These are phyloP conservation scores for Malassezia psittaci DNA, from an alignment of 1,284 basidiomycete genomes.

Conservation along the genomic window DNA sequence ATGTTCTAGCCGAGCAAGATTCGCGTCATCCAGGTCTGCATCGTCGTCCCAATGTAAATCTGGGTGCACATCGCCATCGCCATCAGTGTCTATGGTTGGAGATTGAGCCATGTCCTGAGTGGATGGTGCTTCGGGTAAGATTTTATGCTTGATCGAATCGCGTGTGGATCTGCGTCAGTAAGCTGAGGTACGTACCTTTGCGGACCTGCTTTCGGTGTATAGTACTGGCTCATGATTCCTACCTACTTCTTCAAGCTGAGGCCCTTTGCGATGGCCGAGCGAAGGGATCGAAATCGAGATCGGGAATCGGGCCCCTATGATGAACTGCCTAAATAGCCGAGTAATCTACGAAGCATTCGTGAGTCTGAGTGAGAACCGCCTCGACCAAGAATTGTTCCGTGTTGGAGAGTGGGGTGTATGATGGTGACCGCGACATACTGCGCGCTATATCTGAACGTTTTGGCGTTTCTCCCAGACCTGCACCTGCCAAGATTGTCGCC, in stretches of 20 bases:
- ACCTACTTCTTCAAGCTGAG: too few species aligned
- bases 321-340: not conserved
- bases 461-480: not conserved
- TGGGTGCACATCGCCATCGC: slow-evolving; percentile 44
- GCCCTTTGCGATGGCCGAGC: too few species aligned
- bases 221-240: not conserved
- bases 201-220: slow-evolving; percentile 6
- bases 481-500: slow-evolving; percentile 7
- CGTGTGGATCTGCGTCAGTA: slow-evolving; percentile 59
- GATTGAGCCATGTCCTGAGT: slow-evolving; percentile 46
- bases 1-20: slow-evolving; percentile 34
- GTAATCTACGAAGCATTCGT: slow-evolving; percentile 12
- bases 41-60: slow-evolving; percentile 49
- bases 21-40: slow-evolving; percentile 27
- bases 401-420: not conserved
- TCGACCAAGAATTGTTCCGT: not conserved
- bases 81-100: not conserved
- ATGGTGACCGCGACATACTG: not conserved
- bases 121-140: slow-evolving; percentile 76
- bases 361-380: not conserved
- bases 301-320: not conserved
- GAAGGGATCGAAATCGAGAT: not conserved
- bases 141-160: slow-evolving; percentile 74
- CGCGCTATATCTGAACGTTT: not conserved
- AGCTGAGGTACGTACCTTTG: slow-evolving; percentile 6